A percentile compares a stretch with the other conserved stretches of the same genome.
Evolutionary conservation across 139 green algal species (phyloP).

Genomic region (Picochlorum costavermella): DNA sequence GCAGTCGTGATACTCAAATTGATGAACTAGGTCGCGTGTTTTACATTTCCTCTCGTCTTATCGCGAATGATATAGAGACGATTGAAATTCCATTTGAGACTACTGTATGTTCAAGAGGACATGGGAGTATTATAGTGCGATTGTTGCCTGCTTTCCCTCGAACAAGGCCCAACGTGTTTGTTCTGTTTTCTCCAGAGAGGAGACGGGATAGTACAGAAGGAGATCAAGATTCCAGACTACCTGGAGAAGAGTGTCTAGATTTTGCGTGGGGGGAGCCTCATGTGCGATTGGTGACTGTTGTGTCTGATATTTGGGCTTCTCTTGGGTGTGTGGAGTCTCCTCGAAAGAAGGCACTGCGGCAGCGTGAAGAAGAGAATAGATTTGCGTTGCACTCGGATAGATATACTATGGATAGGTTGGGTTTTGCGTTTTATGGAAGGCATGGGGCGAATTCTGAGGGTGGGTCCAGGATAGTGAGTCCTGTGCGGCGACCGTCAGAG

Average conservation of each 20-base stretch:
- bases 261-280: not conserved
- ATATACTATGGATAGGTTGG: no score
- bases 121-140: no score
- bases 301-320: not conserved
- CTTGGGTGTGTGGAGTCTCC: not conserved
- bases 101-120: not conserved
- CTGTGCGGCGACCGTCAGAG: no score
- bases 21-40: not conserved
- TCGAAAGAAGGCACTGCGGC: not conserved
- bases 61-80: not conserved
- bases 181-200: no score
- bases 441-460: no score
- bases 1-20: slow-evolving; percentile 1
- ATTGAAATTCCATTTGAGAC: slow-evolving; percentile 1
- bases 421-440: no score
- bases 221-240: no score
- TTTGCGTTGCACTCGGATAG: no score
- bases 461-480: no score
- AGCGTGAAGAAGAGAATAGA: not conserved
- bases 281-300: not conserved
- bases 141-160: no score
- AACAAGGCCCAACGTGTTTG: no score
- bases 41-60: not conserved
- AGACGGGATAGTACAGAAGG: no score
- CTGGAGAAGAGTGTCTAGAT: not conserved